phyloP scores from a whole-genome alignment of 768 basidiomycete genomes.

The Suillus decipiens region DNA sequence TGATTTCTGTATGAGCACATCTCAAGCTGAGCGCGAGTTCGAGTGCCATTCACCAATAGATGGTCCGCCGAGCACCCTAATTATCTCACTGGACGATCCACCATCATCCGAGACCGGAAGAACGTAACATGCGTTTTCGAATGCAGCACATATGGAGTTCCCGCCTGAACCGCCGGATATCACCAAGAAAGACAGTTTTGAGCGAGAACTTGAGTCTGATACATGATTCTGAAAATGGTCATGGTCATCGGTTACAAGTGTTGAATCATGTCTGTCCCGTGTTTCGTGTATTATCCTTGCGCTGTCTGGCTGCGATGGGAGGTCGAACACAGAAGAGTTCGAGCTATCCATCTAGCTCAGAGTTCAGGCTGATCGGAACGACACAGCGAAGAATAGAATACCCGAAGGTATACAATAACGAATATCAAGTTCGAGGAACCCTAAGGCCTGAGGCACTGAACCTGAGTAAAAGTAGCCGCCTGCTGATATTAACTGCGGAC shows the following conservation, averaged over 20 bases:
- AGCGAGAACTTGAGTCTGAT: constrained; percentile 9
- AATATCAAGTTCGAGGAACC: neutral
- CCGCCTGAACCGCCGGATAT: constrained; percentile 95
- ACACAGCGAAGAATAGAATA: neutral
- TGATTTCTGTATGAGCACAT: constrained; percentile 7
- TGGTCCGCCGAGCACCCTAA: constrained; percentile 85
- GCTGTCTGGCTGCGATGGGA: constrained; percentile 48
- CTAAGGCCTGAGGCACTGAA: neutral
- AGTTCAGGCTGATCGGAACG: neutral
- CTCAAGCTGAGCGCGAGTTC: constrained; percentile 13
- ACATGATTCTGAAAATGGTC: neutral
- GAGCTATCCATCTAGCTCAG: constrained; percentile 43
- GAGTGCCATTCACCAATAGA: constrained; percentile 61
- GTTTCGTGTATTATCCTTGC: constrained; percentile 3
- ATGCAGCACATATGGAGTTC: constrained; percentile 87
- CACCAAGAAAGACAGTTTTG: constrained; percentile 46
- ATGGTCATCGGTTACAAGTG: neutral
- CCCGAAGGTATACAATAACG: neutral
- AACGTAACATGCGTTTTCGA: constrained; percentile 75
- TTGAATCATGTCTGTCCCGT: neutral
- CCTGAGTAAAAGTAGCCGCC: neutral
- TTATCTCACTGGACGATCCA: constrained; percentile 93
- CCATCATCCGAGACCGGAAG: constrained; percentile 96
- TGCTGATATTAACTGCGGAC: too few relatives aligned
- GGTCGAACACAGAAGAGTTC: constrained; percentile 74